phyloP scores from a whole-genome alignment of 2,329 filamentous ascomycete genomes.

The Alternaria conjuncta region DNA sequence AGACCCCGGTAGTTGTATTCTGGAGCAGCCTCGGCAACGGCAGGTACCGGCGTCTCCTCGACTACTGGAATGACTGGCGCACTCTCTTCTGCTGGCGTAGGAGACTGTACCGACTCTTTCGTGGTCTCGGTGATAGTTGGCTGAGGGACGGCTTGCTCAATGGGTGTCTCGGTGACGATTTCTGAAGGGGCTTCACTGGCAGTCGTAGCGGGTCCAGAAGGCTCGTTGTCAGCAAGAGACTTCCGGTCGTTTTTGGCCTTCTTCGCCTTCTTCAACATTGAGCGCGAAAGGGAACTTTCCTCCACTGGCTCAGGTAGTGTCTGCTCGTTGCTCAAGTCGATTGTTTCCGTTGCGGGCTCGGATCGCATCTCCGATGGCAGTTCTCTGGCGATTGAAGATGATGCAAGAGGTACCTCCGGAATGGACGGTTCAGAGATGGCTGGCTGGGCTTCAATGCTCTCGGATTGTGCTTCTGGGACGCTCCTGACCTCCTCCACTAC shows the following conservation, averaged over 20 bases:
- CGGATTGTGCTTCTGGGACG: not conserved
- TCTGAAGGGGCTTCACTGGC: slow-evolving; percentile 3
- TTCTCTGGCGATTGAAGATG: not conserved
- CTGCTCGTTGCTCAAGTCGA: not conserved
- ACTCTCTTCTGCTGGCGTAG: not conserved
- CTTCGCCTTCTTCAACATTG: slow-evolving; percentile 38
- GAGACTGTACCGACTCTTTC: slow-evolving; percentile 1
- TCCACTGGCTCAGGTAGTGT: not conserved
- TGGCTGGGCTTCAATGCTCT: slow-evolving; percentile 2
- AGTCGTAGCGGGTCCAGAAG: not conserved
- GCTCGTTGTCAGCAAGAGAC: slow-evolving; percentile 2
- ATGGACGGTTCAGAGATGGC: not conserved
- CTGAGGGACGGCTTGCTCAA: not conserved
- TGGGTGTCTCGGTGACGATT: not conserved
- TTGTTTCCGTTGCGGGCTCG: not conserved
- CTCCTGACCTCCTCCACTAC: slow-evolving; percentile 7
- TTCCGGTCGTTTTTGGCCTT: slow-evolving; percentile 28
- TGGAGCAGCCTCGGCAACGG: not conserved
- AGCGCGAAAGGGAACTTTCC: slow-evolving; percentile 17
- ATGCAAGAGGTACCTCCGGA: not conserved
- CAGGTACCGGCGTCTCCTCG: not conserved
- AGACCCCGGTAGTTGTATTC: slow-evolving; percentile 2
- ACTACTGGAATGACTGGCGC: not conserved
- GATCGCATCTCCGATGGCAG: not conserved
- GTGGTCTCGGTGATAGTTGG: not conserved